Conservation (phyloP, 129 eudicot species). For the Pulicaria dysenterica region DNA sequence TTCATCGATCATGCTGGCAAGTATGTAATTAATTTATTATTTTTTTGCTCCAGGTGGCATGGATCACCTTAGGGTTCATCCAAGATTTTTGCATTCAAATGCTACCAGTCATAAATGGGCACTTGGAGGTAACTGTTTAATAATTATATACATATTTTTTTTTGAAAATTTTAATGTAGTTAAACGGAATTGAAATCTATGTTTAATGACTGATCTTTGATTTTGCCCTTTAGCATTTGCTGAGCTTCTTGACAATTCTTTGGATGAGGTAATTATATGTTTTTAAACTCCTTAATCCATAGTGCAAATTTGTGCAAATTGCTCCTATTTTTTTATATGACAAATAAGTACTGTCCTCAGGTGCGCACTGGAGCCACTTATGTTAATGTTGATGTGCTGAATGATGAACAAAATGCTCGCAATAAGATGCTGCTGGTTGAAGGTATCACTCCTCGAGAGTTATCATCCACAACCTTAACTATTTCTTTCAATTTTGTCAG, state of each 20-base stretch:
- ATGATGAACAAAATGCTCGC: constrained; percentile 41
- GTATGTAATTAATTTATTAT: neutral
- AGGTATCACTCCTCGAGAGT: constrained; percentile 37
- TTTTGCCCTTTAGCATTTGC: constrained; percentile 56
- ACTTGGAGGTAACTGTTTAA: constrained; percentile 52
- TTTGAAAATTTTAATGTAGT: neutral
- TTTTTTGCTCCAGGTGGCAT: constrained; percentile 48
- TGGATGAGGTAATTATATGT: constrained; percentile 62
- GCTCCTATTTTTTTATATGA: neutral
- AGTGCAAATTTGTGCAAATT: neutral
- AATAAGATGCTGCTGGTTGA: constrained; percentile 61
- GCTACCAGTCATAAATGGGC: constrained; percentile 94
- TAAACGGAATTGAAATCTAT: neutral
- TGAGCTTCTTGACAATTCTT: constrained; percentile 76
- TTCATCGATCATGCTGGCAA: neutral
- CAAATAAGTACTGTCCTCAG: constrained; percentile 26
- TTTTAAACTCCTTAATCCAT: neutral
- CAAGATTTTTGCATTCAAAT: constrained; percentile 75
- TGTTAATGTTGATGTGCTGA: constrained; percentile 58
- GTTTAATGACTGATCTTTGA: constrained; percentile 21
- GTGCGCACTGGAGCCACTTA: constrained; percentile 72
- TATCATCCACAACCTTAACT: neutral
- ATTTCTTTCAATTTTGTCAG: neutral
- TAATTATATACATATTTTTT: neutral
- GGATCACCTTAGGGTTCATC: constrained; percentile 80